phyloP scores from a whole-genome alignment of 306 rosid species.

The Heteromeles arbutifolia region DNA sequence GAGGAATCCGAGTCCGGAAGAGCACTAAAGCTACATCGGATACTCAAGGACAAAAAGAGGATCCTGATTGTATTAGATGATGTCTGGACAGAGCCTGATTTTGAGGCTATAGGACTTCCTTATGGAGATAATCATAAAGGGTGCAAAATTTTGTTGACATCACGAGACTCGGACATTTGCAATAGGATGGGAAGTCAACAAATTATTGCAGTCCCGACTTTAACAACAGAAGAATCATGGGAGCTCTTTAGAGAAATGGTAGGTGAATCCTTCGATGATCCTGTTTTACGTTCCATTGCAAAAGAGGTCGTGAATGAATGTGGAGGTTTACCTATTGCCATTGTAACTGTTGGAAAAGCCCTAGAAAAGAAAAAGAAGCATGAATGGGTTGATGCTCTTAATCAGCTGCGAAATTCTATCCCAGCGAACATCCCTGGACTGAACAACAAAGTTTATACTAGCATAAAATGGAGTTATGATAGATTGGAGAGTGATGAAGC shows the following conservation, averaged over 20 bases:
- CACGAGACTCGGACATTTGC: slow-evolving; percentile 18
- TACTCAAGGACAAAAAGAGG: neutral
- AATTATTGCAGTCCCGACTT: neutral
- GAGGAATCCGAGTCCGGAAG: neutral
- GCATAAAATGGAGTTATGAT: slow-evolving; percentile 7
- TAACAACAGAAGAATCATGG: slow-evolving; percentile 9
- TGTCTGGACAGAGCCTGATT: slow-evolving; percentile 17
- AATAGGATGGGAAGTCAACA: slow-evolving; percentile 9
- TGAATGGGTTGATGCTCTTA: slow-evolving; percentile 18
- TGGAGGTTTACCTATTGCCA: slow-evolving; percentile 32
- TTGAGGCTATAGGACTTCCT: slow-evolving; percentile 24
- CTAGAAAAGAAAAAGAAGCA: neutral
- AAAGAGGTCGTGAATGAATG: slow-evolving; percentile 21
- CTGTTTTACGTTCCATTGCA: neutral
- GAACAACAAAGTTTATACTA: neutral
- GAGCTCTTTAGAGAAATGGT: slow-evolving; percentile 10
- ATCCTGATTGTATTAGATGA: slow-evolving; percentile 30
- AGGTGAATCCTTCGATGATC: neutral
- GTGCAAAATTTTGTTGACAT: slow-evolving; percentile 27
- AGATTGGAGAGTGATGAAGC: slow-evolving; percentile 7
- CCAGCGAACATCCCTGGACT: neutral
- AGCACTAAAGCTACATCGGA: neutral
- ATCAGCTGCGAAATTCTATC: slow-evolving; percentile 1
- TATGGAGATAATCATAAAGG: neutral
- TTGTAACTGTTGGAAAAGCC: slow-evolving; percentile 26